These are phyloP conservation scores for Cladosporium oxysporum DNA, from an alignment of 2,329 filamentous ascomycete species.

Conservation along the genomic window DNA sequence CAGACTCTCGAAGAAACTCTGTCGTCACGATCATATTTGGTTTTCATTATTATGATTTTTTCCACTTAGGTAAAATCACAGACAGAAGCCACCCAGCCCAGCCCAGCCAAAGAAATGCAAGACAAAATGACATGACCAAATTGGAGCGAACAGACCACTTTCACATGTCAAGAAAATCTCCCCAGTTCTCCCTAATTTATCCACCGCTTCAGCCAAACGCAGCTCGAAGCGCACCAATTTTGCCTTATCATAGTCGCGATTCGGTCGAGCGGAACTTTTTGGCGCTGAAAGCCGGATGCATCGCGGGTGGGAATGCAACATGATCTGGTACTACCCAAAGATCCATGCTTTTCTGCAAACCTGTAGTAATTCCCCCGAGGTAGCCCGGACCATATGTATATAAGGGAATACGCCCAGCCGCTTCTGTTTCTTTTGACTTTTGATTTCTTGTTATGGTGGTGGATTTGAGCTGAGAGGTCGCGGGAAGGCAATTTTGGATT, in stretches of 20 bases:
- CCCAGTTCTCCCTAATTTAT: background rate
- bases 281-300: background rate
- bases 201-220: background rate
- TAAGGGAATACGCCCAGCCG: background rate
- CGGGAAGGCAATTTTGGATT: background rate
- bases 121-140: background rate
- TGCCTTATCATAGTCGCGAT: background rate
- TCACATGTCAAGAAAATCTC: background rate
- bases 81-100: background rate
- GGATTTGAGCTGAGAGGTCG: background rate
- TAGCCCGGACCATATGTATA: background rate
- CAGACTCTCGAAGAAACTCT: too few relatives aligned
- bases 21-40: too few relatives aligned
- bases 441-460: background rate
- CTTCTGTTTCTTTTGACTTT: background rate
- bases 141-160: background rate
- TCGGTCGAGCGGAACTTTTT: background rate
- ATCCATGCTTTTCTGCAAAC: constrained; percentile 18
- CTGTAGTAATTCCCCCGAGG: background rate
- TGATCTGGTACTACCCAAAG: constrained; percentile 17
- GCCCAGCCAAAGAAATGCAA: background rate
- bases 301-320: constrained; percentile 12
- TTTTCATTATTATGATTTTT: too few relatives aligned
- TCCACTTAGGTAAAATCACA: background rate
- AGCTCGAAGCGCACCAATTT: background rate